Percentiles rank a stretch among this genome's conserved stretches.
Evolutionary conservation across 306 rosid species (phyloP).

Genomic region (Bauhinia variegata): DNA sequence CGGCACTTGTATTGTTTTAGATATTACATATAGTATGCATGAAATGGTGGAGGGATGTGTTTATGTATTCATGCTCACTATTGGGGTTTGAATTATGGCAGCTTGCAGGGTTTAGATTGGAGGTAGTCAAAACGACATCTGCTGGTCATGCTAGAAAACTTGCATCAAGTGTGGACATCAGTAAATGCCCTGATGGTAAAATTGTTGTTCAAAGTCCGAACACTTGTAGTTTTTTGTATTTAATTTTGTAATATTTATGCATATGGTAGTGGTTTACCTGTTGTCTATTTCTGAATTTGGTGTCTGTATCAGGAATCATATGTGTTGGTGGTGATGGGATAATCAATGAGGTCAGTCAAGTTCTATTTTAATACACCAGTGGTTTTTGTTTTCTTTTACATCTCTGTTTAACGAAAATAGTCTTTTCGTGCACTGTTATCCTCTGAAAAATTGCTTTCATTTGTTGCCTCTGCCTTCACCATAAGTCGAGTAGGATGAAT

Average conservation of each 20-base stretch:
- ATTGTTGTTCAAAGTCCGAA: constrained; percentile 23
- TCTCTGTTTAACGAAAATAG: constrained; percentile 23
- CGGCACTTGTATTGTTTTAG: constrained; percentile 19
- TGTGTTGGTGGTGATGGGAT: constrained; percentile 99
- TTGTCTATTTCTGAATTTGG: constrained; percentile 22
- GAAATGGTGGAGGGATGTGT: constrained; percentile 21
- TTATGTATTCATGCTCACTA: constrained; percentile 31
- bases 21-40: constrained; percentile 19
- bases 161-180: constrained; percentile 89
- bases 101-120: constrained; percentile 99
- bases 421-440: constrained; percentile 16
- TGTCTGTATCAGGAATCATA: constrained; percentile 75
- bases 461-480: constrained; percentile 12
- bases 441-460: constrained; percentile 18
- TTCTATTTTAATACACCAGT: constrained; percentile 14
- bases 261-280: constrained; percentile 6
- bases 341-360: constrained; percentile 87
- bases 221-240: constrained; percentile 31
- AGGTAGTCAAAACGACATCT: constrained; percentile 85
- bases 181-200: constrained; percentile 95
- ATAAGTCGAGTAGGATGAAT: constrained; percentile 17
- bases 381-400: constrained; percentile 22
- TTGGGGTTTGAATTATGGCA: constrained; percentile 55
- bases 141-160: constrained; percentile 94
- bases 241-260: constrained; percentile 30